Conservation (phyloP, 345 rosid species). For the Triadica sebifera region DNA sequence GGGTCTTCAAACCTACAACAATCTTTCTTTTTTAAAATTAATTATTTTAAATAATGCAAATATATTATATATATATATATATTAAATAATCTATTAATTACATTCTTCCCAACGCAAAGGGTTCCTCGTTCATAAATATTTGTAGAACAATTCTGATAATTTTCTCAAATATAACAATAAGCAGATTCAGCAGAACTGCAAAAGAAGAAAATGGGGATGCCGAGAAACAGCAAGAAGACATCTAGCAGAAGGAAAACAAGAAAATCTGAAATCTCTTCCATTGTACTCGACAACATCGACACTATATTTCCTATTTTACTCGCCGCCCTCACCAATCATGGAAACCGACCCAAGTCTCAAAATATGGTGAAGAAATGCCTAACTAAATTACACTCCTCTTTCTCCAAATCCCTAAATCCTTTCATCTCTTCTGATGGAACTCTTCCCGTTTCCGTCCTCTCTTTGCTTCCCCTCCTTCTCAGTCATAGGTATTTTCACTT, state of each 20-base stretch:
- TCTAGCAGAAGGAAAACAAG: slow-evolving; percentile 18
- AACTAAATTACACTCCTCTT: slow-evolving; percentile 21
- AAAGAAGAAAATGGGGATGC: slow-evolving; percentile 8
- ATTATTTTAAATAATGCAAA: no score
- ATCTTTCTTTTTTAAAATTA: no score
- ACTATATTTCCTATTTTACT: slow-evolving; percentile 35
- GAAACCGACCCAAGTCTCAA: neutral
- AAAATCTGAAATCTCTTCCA: neutral
- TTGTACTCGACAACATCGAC: neutral
- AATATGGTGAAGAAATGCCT: slow-evolving; percentile 34
- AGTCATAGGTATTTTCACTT: slow-evolving; percentile 29
- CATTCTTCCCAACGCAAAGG: no score
- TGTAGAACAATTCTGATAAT: no score
- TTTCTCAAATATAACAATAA: no score
- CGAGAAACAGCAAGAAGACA: neutral
- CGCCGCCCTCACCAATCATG: slow-evolving; percentile 25
- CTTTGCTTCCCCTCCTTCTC: slow-evolving; percentile 46
- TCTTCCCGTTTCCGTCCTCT: slow-evolving; percentile 31
- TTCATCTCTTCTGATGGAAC: neutral
- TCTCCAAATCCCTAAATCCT: slow-evolving; percentile 22
- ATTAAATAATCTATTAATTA: no score
- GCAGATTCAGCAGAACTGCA: neutral
- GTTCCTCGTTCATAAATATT: no score
- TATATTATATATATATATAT: no score
- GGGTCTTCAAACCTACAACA: no score